Conservation (phyloP, 345 rosid species). For the Sisymbrium irio region DNA sequence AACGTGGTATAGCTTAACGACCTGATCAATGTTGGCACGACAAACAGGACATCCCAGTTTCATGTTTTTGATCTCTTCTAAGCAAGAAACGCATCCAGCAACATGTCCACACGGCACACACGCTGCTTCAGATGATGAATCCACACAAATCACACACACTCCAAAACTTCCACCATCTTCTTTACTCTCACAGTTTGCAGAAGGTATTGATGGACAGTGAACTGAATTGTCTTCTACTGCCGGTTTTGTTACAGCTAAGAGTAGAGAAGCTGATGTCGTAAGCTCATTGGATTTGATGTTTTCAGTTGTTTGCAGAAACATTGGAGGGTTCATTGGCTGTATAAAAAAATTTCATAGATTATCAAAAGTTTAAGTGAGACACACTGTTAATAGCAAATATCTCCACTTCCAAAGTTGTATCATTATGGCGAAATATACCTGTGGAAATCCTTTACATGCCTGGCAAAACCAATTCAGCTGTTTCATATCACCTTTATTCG, state of each 20-base stretch:
- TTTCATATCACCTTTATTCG: conserved; percentile 58
- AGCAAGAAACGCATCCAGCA: conserved; percentile 90
- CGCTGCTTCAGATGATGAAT: conserved; percentile 86
- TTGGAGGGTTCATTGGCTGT: conserved; percentile 69
- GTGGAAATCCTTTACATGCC: conserved; percentile 94
- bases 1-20: conserved; percentile 69
- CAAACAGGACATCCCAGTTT: conserved; percentile 94
- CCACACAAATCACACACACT: conserved; percentile 74
- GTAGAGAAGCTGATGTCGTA: conserved; percentile 63
- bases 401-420: neutral
- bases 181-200: conserved; percentile 33
- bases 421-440: conserved; percentile 43
- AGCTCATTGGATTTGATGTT: neutral
- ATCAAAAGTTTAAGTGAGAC: neutral
- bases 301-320: conserved; percentile 44
- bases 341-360: conserved; percentile 12
- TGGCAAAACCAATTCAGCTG: conserved; percentile 84
- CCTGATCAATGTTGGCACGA: conserved; percentile 81
- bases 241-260: conserved; percentile 18
- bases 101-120: conserved; percentile 97
- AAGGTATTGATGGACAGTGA: conserved; percentile 55
- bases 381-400: neutral
- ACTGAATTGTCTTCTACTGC: conserved; percentile 52
- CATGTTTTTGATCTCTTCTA: conserved; percentile 73
- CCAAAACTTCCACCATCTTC: conserved; percentile 42